Conservation (phyloP, 2,329 filamentous ascomycete genomes). For the Parastagonospora avenae region DNA sequence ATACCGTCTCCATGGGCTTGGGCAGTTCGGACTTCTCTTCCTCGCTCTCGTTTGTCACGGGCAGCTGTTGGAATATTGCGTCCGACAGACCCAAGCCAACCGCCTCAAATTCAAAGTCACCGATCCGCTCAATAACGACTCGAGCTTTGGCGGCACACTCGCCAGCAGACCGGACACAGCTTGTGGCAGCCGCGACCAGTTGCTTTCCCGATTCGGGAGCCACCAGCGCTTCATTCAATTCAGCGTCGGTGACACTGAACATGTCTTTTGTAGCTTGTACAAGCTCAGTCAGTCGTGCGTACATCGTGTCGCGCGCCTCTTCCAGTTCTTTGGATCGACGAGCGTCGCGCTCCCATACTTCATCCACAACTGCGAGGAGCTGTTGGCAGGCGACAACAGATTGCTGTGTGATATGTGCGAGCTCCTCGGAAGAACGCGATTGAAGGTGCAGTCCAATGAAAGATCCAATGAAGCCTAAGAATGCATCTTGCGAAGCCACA, state of each 20-base stretch:
- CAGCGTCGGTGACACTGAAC: conserved; percentile 69
- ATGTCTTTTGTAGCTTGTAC: conserved; percentile 82
- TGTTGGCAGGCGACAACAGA: conserved; percentile 81
- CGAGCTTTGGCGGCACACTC: conserved; percentile 90
- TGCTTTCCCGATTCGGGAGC: conserved; percentile 78
- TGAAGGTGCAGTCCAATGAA: conserved; percentile 94
- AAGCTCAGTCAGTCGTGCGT: conserved; percentile 77
- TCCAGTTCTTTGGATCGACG: conserved; percentile 70
- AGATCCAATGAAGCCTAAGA: conserved; percentile 87
- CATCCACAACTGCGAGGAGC: conserved; percentile 78
- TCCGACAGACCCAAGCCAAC: conserved; percentile 51
- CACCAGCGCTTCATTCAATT: conserved; percentile 76
- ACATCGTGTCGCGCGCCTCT: conserved; percentile 75
- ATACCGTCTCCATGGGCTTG: conserved; percentile 15
- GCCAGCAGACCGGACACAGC: conserved; percentile 86
- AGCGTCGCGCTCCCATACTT: conserved; percentile 78
- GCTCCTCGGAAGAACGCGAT: conserved; percentile 84
- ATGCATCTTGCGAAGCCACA: conserved; percentile 79
- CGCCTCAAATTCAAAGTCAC: conserved; percentile 78
- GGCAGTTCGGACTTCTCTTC: conserved; percentile 10
- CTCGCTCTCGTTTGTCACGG: conserved; percentile 14
- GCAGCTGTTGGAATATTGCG: conserved; percentile 41
- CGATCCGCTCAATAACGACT: conserved; percentile 82
- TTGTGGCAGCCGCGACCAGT: conserved; percentile 78
- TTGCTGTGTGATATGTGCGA: conserved; percentile 81